A percentile compares a stretch with the other conserved stretches of the same genome.
Evolutionary conservation across 2,329 filamentous ascomycete species (phyloP).

Genomic region (Colletotrichum siamense): DNA sequence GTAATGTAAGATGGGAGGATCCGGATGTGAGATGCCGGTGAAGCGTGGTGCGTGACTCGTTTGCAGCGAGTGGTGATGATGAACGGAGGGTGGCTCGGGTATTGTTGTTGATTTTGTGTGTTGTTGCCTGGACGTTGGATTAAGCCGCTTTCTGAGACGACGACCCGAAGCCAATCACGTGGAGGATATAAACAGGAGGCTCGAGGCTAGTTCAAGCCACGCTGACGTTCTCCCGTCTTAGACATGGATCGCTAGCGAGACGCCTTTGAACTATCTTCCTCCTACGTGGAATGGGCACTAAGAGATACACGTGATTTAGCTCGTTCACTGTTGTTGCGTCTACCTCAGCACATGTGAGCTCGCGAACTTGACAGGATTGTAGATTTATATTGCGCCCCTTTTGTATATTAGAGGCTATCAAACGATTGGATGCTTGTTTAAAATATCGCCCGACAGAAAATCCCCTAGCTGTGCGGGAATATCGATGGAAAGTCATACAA

Average conservation of each 20-base stretch:
- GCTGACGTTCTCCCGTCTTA: background rate
- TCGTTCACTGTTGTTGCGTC: background rate
- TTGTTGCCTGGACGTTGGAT: background rate
- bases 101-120: background rate
- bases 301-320: background rate
- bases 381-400: background rate
- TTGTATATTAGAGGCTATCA: background rate
- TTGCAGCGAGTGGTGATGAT: background rate
- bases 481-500: background rate
- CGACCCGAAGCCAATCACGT: background rate
- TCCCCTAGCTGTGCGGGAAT: background rate
- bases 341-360: background rate
- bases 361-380: background rate
- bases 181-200: background rate
- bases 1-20: background rate
- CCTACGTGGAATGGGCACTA: background rate
- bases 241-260: background rate
- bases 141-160: background rate
- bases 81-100: background rate
- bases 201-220: background rate
- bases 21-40: background rate
- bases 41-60: background rate
- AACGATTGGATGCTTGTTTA: background rate
- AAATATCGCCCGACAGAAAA: background rate
- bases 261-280: background rate